phyloP scores from a whole-genome alignment of 179 eudicot species.

The Patellifolia procumbens region DNA sequence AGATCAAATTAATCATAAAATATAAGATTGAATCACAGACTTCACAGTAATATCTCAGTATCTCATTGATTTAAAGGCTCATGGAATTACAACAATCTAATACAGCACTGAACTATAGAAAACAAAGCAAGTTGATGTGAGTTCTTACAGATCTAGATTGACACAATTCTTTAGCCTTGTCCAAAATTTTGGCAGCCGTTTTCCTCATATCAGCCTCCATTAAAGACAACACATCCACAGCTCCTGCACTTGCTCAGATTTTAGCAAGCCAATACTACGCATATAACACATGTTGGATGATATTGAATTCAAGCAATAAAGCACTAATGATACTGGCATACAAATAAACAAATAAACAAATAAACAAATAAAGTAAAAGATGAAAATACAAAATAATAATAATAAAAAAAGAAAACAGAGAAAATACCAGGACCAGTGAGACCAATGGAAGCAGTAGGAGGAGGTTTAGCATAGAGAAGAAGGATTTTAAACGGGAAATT shows the following conservation, averaged over 20 bases:
- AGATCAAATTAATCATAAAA: too few species aligned
- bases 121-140: neutral
- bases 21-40: too few species aligned
- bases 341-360: too few species aligned
- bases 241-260: constrained; percentile 27
- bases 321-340: too few species aligned
- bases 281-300: too few species aligned
- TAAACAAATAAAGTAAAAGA: too few species aligned
- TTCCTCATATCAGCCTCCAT: constrained; percentile 60
- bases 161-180: constrained; percentile 64
- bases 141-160: constrained; percentile 51
- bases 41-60: too few species aligned
- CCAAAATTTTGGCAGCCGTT: constrained; percentile 52
- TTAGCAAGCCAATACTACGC: neutral
- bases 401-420: neutral
- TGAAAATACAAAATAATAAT: neutral
- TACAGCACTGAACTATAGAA: too few species aligned
- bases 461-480: constrained; percentile 36
- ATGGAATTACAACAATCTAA: too few species aligned
- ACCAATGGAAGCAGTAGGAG: constrained; percentile 31
- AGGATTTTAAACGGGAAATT: constrained; percentile 27
- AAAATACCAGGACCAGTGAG: constrained; percentile 34
- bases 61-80: too few species aligned
- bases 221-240: constrained; percentile 50
- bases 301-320: too few species aligned